These are phyloP conservation scores for Pyrenochaeta sp. DNA, from an alignment of 2,329 filamentous ascomycete genomes.

Conservation along the genomic window DNA sequence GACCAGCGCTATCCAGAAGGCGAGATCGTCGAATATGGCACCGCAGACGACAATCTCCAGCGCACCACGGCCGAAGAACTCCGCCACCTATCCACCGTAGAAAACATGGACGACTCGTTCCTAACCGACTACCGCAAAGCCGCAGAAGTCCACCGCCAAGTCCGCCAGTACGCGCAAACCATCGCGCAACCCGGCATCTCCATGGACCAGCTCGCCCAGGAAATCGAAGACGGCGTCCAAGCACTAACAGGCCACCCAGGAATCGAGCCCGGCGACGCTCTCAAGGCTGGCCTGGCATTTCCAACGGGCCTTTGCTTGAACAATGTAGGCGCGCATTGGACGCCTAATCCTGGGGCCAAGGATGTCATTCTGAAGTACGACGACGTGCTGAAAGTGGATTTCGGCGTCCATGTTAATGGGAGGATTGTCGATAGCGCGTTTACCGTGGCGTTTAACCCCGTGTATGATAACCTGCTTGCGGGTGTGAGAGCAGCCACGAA, in stretches of 20 bases:
- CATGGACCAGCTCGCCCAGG: slow-evolving; percentile 79
- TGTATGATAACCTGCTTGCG: slow-evolving; percentile 71
- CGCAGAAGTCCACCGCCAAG: slow-evolving; percentile 86
- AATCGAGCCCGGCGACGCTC: slow-evolving; percentile 76
- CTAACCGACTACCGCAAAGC: slow-evolving; percentile 81
- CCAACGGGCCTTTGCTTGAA: slow-evolving; percentile 84
- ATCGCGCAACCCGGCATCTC: slow-evolving; percentile 80
- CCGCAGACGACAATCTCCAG: slow-evolving; percentile 73
- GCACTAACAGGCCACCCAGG: slow-evolving; percentile 78
- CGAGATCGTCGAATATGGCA: slow-evolving; percentile 74
- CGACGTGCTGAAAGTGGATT: slow-evolving; percentile 79
- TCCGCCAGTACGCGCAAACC: slow-evolving; percentile 80
- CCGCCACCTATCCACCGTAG: slow-evolving; percentile 68
- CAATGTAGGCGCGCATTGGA: slow-evolving; percentile 84
- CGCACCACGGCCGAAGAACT: slow-evolving; percentile 85
- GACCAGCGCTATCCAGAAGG: slow-evolving; percentile 75
- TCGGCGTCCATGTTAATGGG: slow-evolving; percentile 75
- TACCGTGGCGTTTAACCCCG: slow-evolving; percentile 71
- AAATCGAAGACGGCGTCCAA: slow-evolving; percentile 82
- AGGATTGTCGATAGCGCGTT: slow-evolving; percentile 77
- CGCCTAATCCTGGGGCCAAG: slow-evolving; percentile 85
- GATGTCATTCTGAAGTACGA: slow-evolving; percentile 73
- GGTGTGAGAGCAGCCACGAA: slow-evolving; percentile 74
- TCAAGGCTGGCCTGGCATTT: slow-evolving; percentile 84
- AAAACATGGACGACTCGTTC: slow-evolving; percentile 79